Percentiles rank a stretch among this genome's conserved stretches.
phyloP scores from a whole-genome alignment of 805 yeast species.

The Suhomyces kilbournensis region DNA sequence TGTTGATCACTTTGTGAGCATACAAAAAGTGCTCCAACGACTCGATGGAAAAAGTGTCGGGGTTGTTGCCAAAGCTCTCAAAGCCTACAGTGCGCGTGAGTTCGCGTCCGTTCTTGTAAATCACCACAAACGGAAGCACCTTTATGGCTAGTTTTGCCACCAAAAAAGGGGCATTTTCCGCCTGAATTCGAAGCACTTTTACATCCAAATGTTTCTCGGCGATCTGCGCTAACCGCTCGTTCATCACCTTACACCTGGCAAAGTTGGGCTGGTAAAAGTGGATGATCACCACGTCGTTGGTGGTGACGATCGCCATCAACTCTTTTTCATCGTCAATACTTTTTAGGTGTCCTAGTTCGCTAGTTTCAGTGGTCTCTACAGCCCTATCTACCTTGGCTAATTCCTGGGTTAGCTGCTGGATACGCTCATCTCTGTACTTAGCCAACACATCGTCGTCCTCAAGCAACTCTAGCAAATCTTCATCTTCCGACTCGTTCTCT shows the following conservation, averaged over 20 bases:
- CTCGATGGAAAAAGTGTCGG: constrained; percentile 45
- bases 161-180: constrained; percentile 68
- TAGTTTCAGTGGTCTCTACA: constrained; percentile 27
- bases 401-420: constrained; percentile 52
- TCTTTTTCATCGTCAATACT: constrained; percentile 51
- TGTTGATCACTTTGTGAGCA: constrained; percentile 25
- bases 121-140: constrained; percentile 67
- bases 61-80: constrained; percentile 49
- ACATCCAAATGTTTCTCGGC: constrained; percentile 59
- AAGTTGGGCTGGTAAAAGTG: constrained; percentile 66
- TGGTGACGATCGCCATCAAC: constrained; percentile 50
- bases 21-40: constrained; percentile 42
- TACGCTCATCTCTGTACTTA: constrained; percentile 60
- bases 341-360: constrained; percentile 42
- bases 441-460: constrained; percentile 45
- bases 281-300: constrained; percentile 43
- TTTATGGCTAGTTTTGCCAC: constrained; percentile 60
- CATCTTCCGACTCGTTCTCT: constrained; percentile 8
- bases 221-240: constrained; percentile 37
- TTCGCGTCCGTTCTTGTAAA: constrained; percentile 61
- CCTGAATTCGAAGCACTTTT: constrained; percentile 54
- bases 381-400: constrained; percentile 31
- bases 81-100: constrained; percentile 64
- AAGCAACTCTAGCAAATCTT: constrained; percentile 30
- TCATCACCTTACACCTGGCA: constrained; percentile 58